A percentile compares a stretch with the other conserved stretches of the same genome.
Conservation (phyloP, 106 monocot species). For the Dactylorhiza incarnata region DNA sequence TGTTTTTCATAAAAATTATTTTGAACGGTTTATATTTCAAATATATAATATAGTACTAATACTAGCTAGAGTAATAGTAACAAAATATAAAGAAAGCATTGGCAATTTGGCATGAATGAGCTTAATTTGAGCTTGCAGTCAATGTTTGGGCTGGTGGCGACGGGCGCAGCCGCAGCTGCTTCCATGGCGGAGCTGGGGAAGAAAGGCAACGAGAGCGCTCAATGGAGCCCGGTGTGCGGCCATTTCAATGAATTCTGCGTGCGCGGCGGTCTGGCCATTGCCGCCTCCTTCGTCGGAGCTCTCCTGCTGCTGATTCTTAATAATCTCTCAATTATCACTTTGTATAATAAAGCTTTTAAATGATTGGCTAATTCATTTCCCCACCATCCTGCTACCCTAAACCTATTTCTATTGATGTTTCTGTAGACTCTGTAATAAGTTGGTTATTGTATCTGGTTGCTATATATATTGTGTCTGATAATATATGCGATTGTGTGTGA, state of each 20-base stretch:
- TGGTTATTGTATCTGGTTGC: no score
- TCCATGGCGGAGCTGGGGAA: conserved; percentile 47
- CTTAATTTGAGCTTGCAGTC: conserved; percentile 24
- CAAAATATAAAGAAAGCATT: no score
- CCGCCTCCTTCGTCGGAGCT: conserved; percentile 31
- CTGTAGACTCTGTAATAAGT: no score
- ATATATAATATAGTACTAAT: no score
- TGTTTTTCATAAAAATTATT: no score
- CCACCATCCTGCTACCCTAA: no score
- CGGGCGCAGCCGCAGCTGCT: conserved; percentile 39
- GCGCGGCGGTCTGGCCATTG: conserved; percentile 32
- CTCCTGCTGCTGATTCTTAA: conserved; percentile 28
- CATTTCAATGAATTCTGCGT: conserved; percentile 43
- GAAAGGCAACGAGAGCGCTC: conserved; percentile 47
- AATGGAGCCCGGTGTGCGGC: conserved; percentile 68
- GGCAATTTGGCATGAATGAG: no score
- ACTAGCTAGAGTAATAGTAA: no score
- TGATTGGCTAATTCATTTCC: not conserved
- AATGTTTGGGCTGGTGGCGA: conserved; percentile 32
- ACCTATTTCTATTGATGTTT: no score
- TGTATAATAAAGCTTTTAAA: not conserved
- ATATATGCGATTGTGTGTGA: no score
- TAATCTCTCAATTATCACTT: conserved; percentile 17
- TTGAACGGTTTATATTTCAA: no score
- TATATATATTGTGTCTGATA: no score